Evolutionary conservation across 176 grass and related monocot genomes (phyloP), one percentile per base, ranked within the genome.

Genomic region (Ensete glaucum): DNA sequence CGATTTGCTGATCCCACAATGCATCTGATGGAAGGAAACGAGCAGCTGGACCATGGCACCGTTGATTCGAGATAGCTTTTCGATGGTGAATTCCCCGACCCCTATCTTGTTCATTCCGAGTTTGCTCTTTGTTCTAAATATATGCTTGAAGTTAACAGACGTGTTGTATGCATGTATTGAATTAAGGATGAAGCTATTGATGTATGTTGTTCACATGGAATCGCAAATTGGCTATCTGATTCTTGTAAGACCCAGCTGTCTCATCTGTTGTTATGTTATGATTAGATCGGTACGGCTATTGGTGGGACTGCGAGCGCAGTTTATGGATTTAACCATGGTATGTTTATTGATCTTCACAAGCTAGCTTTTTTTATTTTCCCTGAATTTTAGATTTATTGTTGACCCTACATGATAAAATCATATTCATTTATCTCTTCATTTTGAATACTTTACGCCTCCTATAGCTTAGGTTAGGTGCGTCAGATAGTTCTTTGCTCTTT

Each of bases 261-360:
- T 43, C 3, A 29, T 15, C 34, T 53, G 49, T 68, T 74, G 5
- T 10, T 76, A 34, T 54, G 50, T 55, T 26, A 9, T 69, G 66
- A 58, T 27, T 80, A 98, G 94, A 98, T 98, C 80, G 94, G 94
- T 78, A 87, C 90, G 1, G 90, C 94, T 73, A 69, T 98, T 79
- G 94, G 94, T 78, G 94, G 86, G 2, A 93, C 80, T 75, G 82
- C 94, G 52, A 91, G 90, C 16, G 90, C 94, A 8, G 91, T 93
- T 81, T 98, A 98, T 82, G 90, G 90, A 67, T 93, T 98, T 82
- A 98, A 98, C 78, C 88, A 91, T 73, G 80, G 90, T 98, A 87
- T 52, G 53, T 64, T n/a, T 24, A 17, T 14, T 34, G 57, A 25
- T 14, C 14, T n/a, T 16, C 19, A 25, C 52, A 21, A 73, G 13